Evolutionary conservation across 2,329 filamentous ascomycete genomes (phyloP).

Genomic region (Endocalyx cinctus): DNA sequence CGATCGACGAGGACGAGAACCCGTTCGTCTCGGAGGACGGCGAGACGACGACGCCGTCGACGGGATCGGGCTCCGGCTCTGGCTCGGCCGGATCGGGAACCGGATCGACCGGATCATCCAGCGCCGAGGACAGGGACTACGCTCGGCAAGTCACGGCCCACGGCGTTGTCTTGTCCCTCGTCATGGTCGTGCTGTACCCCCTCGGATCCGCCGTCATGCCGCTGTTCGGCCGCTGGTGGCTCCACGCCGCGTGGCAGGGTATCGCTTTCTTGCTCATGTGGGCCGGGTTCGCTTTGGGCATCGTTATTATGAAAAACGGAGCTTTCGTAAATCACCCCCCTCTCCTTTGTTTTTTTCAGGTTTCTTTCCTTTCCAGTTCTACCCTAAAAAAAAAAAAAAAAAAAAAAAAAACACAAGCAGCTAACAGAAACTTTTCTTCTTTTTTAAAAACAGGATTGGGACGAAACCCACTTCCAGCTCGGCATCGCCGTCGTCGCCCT

Average conservation of each 20-base stretch:
- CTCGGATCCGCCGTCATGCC: constrained; percentile 58
- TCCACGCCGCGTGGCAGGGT: constrained; percentile 55
- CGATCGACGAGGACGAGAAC: constrained; percentile 43
- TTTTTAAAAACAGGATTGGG: constrained; percentile 49
- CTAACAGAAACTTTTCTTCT: too few relatives aligned
- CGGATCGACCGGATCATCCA: constrained; percentile 8
- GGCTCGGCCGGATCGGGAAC: constrained; percentile 10
- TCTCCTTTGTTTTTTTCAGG: background rate
- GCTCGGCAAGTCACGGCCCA: constrained; percentile 30
- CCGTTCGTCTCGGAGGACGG: constrained; percentile 38
- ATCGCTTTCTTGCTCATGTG: constrained; percentile 54
- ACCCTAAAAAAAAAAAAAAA: constrained; percentile 10
- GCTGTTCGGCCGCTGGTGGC: constrained; percentile 49
- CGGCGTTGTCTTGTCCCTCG: constrained; percentile 57
- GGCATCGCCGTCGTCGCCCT: constrained; percentile 51
- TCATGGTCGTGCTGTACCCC: constrained; percentile 56
- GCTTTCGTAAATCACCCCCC: constrained; percentile 17
- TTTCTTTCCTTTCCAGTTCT: background rate
- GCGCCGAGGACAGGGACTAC: constrained; percentile 3
- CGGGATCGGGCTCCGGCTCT: constrained; percentile 9
- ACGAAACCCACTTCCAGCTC: constrained; percentile 48
- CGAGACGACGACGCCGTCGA: constrained; percentile 2
- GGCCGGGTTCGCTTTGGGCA: constrained; percentile 50
- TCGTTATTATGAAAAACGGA: constrained; percentile 36
- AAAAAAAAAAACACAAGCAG: too few relatives aligned